Evolutionary conservation across 495 filamentous ascomycete genomes (phyloP).

Genomic region (Diplogelasinospora grovesii): DNA sequence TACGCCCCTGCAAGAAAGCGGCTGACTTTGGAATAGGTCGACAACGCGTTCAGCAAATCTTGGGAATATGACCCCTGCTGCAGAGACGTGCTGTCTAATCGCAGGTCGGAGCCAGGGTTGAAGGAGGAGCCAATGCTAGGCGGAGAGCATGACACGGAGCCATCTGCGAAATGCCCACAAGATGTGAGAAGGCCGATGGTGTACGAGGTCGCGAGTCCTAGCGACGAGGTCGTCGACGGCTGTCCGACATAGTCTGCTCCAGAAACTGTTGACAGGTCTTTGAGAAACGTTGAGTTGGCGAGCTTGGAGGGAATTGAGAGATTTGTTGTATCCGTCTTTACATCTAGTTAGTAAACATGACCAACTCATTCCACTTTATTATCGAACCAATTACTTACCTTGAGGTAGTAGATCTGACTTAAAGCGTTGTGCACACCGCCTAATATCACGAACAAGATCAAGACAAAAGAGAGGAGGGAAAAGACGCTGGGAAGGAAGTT

Average conservation of each 20-base stretch:
- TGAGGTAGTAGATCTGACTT: constrained; percentile 21
- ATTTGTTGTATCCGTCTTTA: constrained; percentile 23
- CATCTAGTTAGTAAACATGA: no score
- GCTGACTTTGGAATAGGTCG: constrained; percentile 17
- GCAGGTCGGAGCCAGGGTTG: constrained; percentile 26
- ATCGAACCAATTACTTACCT: constrained; percentile 22
- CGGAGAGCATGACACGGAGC: constrained; percentile 18
- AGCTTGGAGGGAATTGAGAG: constrained; percentile 26
- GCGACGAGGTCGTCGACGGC: constrained; percentile 17
- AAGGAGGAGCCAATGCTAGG: constrained; percentile 28
- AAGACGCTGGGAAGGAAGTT: constrained; percentile 16
- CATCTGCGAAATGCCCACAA: constrained; percentile 21
- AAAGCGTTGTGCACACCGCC: constrained; percentile 20
- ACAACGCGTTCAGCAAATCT: constrained; percentile 16
- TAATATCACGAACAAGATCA: constrained; percentile 23
- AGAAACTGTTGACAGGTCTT: constrained; percentile 24
- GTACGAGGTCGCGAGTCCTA: constrained; percentile 27
- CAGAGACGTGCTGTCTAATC: constrained; percentile 20
- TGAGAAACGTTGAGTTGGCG: constrained; percentile 20
- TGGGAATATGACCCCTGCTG: constrained; percentile 14
- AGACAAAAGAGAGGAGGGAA: constrained; percentile 18
- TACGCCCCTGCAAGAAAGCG: constrained; percentile 25
- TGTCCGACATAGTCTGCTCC: constrained; percentile 27
- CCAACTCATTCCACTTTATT: no score
- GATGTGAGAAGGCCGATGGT: constrained; percentile 28